Conservation (phyloP, 23 red algal species). For the Agarophyton chilense region DNA sequence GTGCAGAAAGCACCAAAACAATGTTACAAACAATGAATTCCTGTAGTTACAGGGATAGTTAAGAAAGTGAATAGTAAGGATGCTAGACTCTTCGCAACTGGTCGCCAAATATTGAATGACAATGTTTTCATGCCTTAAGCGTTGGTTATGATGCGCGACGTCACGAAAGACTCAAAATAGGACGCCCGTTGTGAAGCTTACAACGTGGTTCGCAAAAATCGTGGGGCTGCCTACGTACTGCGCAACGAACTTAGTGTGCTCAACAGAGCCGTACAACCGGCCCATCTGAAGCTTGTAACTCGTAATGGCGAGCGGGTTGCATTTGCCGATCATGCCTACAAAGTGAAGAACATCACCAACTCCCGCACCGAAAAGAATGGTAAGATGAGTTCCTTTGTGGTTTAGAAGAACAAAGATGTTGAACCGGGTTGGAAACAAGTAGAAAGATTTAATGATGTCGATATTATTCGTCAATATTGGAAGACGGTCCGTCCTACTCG, state of each 20-base stretch:
- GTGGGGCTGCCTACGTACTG: neutral
- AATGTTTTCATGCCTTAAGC: neutral
- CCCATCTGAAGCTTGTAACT: constrained; percentile 5
- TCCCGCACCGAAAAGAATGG: neutral
- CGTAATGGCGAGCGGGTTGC: neutral
- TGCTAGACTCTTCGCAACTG: neutral
- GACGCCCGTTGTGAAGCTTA: neutral
- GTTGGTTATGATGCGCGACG: neutral
- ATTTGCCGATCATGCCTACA: neutral
- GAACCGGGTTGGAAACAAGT: constrained; percentile 5
- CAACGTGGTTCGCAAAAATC: constrained; percentile 19
- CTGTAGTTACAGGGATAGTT: neutral
- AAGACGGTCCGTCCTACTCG: constrained; percentile 31
- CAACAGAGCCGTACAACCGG: neutral
- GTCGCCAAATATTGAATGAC: neutral
- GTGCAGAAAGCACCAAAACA: neutral
- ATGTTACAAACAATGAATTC: neutral
- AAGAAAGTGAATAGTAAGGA: neutral
- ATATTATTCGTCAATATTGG: constrained; percentile 23
- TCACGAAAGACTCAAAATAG: constrained; percentile 10
- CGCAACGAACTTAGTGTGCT: neutral
- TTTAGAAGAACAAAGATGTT: neutral
- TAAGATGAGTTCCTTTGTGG: constrained; percentile 31
- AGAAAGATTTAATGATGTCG: constrained; percentile 21
- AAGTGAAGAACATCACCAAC: neutral